phyloP scores from a whole-genome alignment of 106 monocot species.

The Dendrobium chrysotoxum region DNA sequence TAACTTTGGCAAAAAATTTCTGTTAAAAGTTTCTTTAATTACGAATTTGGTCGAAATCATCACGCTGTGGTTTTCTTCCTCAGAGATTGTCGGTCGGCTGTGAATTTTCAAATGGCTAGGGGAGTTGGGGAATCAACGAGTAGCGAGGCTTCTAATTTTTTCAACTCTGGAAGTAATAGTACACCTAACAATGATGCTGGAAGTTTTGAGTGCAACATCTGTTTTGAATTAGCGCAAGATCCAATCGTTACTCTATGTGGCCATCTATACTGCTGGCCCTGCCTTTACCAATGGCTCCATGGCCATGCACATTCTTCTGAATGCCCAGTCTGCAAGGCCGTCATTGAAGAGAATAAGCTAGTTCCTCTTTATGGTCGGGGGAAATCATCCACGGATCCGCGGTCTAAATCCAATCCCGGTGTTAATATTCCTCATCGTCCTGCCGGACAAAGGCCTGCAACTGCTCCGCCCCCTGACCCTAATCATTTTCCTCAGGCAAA shows the following conservation, averaged over 20 bases:
- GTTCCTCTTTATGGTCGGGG: slow-evolving; percentile 78
- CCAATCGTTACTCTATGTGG: slow-evolving; percentile 81
- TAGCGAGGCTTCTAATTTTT: slow-evolving; percentile 14
- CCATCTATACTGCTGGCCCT: slow-evolving; percentile 89
- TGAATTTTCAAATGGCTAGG: slow-evolving; percentile 26
- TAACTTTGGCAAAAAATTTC: neutral
- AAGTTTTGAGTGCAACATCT: slow-evolving; percentile 85
- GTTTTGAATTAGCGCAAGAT: slow-evolving; percentile 75
- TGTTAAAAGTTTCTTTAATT: neutral
- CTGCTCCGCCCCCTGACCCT: slow-evolving; percentile 39
- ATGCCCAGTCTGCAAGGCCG: slow-evolving; percentile 85
- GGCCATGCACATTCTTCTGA: slow-evolving; percentile 51
- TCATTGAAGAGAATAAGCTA: slow-evolving; percentile 59
- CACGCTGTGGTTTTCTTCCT: neutral
- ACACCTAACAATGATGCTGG: slow-evolving; percentile 39
- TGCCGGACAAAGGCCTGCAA: slow-evolving; percentile 51
- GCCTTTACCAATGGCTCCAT: slow-evolving; percentile 78
- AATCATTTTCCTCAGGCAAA: slow-evolving; percentile 39
- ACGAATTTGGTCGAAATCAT: neutral
- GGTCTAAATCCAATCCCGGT: slow-evolving; percentile 40
- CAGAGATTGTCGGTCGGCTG: neutral
- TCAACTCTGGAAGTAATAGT: slow-evolving; percentile 16
- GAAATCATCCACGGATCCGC: slow-evolving; percentile 51
- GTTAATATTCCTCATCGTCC: slow-evolving; percentile 68
- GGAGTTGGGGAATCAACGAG: slow-evolving; percentile 39